Conservation (phyloP, 129 eudicot species). For the Lactuca sativa region DNA sequence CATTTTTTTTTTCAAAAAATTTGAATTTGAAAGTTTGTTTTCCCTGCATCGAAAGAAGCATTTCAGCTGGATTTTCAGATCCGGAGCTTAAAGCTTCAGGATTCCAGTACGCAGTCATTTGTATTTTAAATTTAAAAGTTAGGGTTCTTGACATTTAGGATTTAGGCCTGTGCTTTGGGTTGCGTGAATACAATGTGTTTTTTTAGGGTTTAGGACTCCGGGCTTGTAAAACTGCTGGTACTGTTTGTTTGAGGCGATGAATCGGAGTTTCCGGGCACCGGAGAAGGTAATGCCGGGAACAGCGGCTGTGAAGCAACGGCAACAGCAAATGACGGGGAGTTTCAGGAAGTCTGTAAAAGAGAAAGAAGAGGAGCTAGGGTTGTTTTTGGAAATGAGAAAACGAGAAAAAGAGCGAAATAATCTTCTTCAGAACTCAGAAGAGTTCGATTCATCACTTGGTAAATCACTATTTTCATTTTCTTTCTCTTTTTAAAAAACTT, state of each 20-base stretch:
- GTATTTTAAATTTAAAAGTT: constrained; percentile 23
- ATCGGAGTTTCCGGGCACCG: constrained; percentile 72
- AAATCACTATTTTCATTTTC: constrained; percentile 6
- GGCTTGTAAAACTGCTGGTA: background rate
- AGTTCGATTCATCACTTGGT: constrained; percentile 78
- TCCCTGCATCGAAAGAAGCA: constrained; percentile 19
- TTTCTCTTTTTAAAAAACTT: background rate
- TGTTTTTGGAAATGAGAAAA: constrained; percentile 83
- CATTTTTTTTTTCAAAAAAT: background rate
- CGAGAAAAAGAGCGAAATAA: constrained; percentile 75
- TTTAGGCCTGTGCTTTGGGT: constrained; percentile 20
- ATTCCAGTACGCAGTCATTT: constrained; percentile 8
- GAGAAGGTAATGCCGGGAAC: constrained; percentile 56
- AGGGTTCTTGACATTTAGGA: constrained; percentile 44
- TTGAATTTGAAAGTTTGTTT: constrained; percentile 4
- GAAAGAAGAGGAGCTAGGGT: constrained; percentile 81
- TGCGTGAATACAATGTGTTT: constrained; percentile 28
- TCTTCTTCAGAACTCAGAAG: constrained; percentile 57
- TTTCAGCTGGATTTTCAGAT: constrained; percentile 53
- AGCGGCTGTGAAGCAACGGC: constrained; percentile 40
- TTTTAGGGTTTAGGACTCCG: constrained; percentile 25
- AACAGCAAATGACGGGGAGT: constrained; percentile 47
- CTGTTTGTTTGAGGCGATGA: constrained; percentile 43
- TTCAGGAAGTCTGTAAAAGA: constrained; percentile 54
- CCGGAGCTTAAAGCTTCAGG: constrained; percentile 21